phyloP scores from a whole-genome alignment of 75 land plant genomes.

The Cunninghamia lanceolata region DNA sequence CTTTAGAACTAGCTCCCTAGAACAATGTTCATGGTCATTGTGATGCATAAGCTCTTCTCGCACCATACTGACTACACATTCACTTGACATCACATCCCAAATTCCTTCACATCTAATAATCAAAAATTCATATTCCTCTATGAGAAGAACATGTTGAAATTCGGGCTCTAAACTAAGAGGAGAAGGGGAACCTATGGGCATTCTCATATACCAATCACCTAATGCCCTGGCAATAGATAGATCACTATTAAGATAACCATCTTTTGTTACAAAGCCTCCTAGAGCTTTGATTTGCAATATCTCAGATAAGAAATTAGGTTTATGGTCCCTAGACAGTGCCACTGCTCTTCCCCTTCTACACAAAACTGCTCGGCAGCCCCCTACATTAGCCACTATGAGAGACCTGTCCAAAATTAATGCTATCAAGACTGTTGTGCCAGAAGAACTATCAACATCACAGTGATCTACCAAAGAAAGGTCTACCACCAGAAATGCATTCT shows the following conservation, averaged over 20 bases:
- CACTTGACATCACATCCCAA: conserved; percentile 85
- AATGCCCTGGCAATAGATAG: conserved; percentile 64
- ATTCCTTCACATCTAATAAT: conserved; percentile 93
- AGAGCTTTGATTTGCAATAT: conserved; percentile 52
- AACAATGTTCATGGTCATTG: conserved; percentile 74
- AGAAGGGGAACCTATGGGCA: conserved; percentile 35
- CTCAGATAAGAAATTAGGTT: conserved; percentile 48
- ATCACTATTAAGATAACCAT: conserved; percentile 67
- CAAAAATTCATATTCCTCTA: conserved; percentile 91
- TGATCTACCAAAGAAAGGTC: conserved; percentile 68
- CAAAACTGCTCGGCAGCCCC: conserved; percentile 94
- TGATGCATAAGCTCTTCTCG: conserved; percentile 59
- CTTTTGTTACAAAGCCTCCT: conserved; percentile 75
- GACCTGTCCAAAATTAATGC: conserved; percentile 61
- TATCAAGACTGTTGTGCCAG: conserved; percentile 68
- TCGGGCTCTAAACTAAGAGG: conserved; percentile 76
- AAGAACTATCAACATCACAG: conserved; percentile 34
- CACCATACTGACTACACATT: conserved; percentile 62
- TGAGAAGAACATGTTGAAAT: conserved; percentile 39
- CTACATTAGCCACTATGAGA: conserved; percentile 85
- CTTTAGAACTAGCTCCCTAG: conserved; percentile 68
- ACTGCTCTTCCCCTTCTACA: conserved; percentile 73
- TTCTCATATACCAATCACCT: conserved; percentile 76
- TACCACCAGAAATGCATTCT: conserved; percentile 44
- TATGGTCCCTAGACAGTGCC: conserved; percentile 88